Percentiles rank a stretch among this genome's conserved stretches.
Conservation (phyloP, 148 eudicot species). For the Fagopyrum esculentum region DNA sequence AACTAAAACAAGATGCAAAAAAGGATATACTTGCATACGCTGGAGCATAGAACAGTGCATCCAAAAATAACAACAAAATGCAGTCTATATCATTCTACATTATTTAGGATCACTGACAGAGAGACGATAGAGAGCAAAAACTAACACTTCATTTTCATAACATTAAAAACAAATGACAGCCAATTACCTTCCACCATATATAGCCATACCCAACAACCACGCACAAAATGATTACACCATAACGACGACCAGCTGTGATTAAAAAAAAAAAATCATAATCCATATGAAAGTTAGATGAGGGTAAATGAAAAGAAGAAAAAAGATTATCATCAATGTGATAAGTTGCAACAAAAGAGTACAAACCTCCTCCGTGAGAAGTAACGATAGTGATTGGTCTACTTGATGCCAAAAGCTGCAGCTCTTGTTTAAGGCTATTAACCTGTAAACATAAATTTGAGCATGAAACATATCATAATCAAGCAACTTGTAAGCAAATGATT, state of each 20-base stretch:
- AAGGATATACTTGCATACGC: neutral
- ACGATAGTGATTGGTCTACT: constrained; percentile 69
- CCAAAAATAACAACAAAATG: neutral
- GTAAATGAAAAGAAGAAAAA: neutral
- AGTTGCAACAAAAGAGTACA: neutral
- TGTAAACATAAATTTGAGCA: constrained; percentile 25
- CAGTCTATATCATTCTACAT: neutral
- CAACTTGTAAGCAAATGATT: neutral
- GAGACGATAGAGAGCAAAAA: neutral
- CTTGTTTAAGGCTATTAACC: constrained; percentile 79
- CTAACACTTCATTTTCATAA: neutral
- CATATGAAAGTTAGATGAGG: neutral
- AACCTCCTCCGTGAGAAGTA: constrained; percentile 79
- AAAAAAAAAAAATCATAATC: neutral
- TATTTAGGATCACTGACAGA: neutral
- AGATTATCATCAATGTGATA: neutral
- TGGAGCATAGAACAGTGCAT: neutral
- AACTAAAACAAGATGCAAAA: neutral
- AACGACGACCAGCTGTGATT: constrained; percentile 57
- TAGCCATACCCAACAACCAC: constrained; percentile 71
- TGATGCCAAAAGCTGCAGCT: constrained; percentile 73
- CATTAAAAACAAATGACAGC: neutral
- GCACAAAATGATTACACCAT: constrained; percentile 50
- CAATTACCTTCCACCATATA: constrained; percentile 96
- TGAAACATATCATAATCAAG: neutral